Evolutionary conservation across 495 filamentous ascomycete genomes (phyloP).

Genomic region (Aspergillus cavernicola): DNA sequence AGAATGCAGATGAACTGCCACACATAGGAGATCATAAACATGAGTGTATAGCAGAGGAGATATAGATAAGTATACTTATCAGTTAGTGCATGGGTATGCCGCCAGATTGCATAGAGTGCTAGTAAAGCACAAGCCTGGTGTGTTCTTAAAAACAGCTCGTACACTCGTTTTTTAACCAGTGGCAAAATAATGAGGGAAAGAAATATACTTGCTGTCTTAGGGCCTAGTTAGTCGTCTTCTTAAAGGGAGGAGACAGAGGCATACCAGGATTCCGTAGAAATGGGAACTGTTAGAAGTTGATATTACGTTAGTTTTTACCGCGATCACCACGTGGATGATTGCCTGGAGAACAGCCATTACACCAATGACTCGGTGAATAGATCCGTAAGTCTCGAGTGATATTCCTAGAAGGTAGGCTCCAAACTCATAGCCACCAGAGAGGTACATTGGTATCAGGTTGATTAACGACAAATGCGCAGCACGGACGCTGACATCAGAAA

Average conservation of each 20-base stretch:
- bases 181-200: slow-evolving; percentile 14
- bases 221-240: background rate
- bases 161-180: slow-evolving; percentile 16
- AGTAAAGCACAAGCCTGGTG: slow-evolving; percentile 17
- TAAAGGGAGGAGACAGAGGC: background rate
- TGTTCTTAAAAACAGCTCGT: slow-evolving; percentile 19
- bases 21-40: background rate
- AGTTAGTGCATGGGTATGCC: slow-evolving; percentile 1
- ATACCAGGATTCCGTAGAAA: slow-evolving; percentile 14
- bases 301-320: background rate
- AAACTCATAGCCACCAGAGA: slow-evolving; percentile 17
- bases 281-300: slow-evolving; percentile 8
- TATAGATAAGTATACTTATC: slow-evolving; percentile 2
- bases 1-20: slow-evolving; percentile 8
- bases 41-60: slow-evolving; percentile 1
- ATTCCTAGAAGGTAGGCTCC: slow-evolving; percentile 19
- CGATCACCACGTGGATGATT: slow-evolving; percentile 10
- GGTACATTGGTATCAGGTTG: slow-evolving; percentile 12
- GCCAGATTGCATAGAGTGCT: slow-evolving; percentile 9
- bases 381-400: slow-evolving; percentile 22
- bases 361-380: slow-evolving; percentile 22
- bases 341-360: slow-evolving; percentile 17
- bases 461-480: slow-evolving; percentile 14
- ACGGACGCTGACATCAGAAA: slow-evolving; percentile 1
- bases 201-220: slow-evolving; percentile 10